These are phyloP conservation scores for Paecilomyces fulvus DNA, from an alignment of 2,329 filamentous ascomycete genomes.

Conservation along the genomic window DNA sequence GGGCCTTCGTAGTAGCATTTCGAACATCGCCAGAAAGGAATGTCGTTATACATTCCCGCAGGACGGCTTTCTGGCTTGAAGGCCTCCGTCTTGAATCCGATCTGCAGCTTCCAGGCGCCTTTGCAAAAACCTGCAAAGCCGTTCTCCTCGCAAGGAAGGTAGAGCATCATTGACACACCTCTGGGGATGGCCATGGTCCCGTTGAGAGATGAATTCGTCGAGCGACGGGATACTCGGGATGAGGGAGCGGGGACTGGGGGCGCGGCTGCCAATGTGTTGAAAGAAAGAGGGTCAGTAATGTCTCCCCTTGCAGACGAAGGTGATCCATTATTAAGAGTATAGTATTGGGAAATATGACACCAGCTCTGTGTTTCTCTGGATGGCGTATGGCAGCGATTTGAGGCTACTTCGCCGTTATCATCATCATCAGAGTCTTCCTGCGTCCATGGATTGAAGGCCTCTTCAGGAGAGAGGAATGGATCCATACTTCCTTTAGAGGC, in stretches of 20 bases:
- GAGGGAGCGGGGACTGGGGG: not conserved
- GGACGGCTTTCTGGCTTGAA: slow-evolving; percentile 19
- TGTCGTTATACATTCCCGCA: slow-evolving; percentile 21
- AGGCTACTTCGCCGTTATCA: not conserved
- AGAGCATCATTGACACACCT: slow-evolving; percentile 6
- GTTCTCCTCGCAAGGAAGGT: slow-evolving; percentile 27
- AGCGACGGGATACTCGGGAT: not conserved
- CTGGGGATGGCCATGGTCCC: slow-evolving; percentile 3
- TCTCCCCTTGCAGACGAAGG: not conserved
- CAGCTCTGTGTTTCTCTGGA: not conserved
- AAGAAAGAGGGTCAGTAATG: not conserved
- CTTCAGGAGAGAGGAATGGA: not conserved
- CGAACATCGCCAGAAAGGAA: slow-evolving; percentile 29
- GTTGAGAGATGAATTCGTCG: not conserved
- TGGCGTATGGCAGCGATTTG: not conserved
- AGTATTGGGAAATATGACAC: not conserved
- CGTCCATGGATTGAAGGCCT: not conserved
- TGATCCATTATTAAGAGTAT: not conserved
- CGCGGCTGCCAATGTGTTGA: not conserved
- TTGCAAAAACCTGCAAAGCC: slow-evolving; percentile 38
- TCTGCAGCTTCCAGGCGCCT: slow-evolving; percentile 34
- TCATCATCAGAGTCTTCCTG: not conserved
- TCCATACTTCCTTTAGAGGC: not conserved
- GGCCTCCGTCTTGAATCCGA: slow-evolving; percentile 23
- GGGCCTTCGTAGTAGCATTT: slow-evolving; percentile 39